phyloP scores from a whole-genome alignment of 768 basidiomycete genomes.

The Boletus eberwhitei region DNA sequence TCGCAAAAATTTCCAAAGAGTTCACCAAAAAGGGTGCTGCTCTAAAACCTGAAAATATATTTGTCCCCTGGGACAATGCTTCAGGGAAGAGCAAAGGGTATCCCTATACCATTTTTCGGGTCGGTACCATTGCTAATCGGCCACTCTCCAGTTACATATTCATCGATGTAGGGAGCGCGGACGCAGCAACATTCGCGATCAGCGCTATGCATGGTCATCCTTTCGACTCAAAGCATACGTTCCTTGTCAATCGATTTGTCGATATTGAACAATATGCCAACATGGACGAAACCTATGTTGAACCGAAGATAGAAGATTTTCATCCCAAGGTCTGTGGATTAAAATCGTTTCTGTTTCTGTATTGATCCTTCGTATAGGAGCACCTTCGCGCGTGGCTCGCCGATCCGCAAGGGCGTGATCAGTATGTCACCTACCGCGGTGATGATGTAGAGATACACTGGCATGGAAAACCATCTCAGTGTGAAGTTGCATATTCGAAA shows the following conservation, averaged over 20 bases:
- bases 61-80: slow-evolving; percentile 83
- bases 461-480: slow-evolving; percentile 89
- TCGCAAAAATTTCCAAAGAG: slow-evolving; percentile 78
- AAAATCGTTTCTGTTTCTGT: not conserved
- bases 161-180: slow-evolving; percentile 67
- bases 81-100: slow-evolving; percentile 92
- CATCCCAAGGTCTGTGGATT: slow-evolving; percentile 56
- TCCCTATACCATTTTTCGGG: slow-evolving; percentile 18
- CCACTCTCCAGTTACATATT: slow-evolving; percentile 64
- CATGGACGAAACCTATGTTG: slow-evolving; percentile 74
- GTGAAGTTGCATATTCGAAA: slow-evolving; percentile 73
- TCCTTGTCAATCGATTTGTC: slow-evolving; percentile 81
- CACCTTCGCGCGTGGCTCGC: slow-evolving; percentile 94
- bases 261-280: slow-evolving; percentile 83
- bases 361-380: slow-evolving; percentile 52
- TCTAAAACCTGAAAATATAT: slow-evolving; percentile 74
- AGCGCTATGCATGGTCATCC: slow-evolving; percentile 68
- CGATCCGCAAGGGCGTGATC: slow-evolving; percentile 90
- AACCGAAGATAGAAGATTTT: slow-evolving; percentile 73
- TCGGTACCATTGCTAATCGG: not conserved
- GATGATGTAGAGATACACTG: slow-evolving; percentile 89
- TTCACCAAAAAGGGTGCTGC: slow-evolving; percentile 78
- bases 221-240: slow-evolving; percentile 85
- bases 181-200: slow-evolving; percentile 69
- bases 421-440: slow-evolving; percentile 90